Evolutionary conservation across 176 grass and related monocot genomes (phyloP), one percentile per base, ranked within the genome.

Genomic region (Triticum monococcum): DNA sequence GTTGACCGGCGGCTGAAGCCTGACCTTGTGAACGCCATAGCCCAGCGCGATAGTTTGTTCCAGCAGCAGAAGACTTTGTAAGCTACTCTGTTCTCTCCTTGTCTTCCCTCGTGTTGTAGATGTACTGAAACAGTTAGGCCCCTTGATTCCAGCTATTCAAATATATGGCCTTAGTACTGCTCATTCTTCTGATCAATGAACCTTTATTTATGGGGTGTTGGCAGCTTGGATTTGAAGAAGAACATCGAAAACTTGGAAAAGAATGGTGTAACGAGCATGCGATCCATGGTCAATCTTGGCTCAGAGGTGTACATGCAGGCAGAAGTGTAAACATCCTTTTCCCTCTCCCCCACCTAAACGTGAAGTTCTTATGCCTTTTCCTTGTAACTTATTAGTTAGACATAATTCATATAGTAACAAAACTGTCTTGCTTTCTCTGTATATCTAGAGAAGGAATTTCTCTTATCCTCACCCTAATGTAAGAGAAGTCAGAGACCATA

Each of bases 271-370:
- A 94, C 93, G 16, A 89, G 76, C 66, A 86, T 98, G 89, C 86
- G 86, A 6, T 94, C 96, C 45, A 98, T 95, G 93, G 79, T 98
- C 52, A 98, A 95, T 84, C 91, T 98, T 41, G 96, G 93, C 7
- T 98, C 96, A n/a, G 93, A 98, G 84, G 91, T 98, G 66, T 98
- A 98, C 78, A 87, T 86, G 82, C 93, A 98, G 66, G 93, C 96
- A 68, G 86, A 94, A 82, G 96, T 98, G 96, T 98, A 97, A 92
- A 14, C 48, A 18, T 77, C 77, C 22, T 9, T 80, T 83, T 83
- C 46, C 14, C 13, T 79, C 81, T 65, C 65, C 37, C 18, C 40
- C 37, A 31, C 5, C 8, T 20, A 38, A 46, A 26, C 9, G 32
- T 82, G 7, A 45, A 48, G 2, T 28, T 79, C 2, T 45, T 24